Conservation (phyloP, 2,329 filamentous ascomycete genomes). For the Diaporthe sp. region DNA sequence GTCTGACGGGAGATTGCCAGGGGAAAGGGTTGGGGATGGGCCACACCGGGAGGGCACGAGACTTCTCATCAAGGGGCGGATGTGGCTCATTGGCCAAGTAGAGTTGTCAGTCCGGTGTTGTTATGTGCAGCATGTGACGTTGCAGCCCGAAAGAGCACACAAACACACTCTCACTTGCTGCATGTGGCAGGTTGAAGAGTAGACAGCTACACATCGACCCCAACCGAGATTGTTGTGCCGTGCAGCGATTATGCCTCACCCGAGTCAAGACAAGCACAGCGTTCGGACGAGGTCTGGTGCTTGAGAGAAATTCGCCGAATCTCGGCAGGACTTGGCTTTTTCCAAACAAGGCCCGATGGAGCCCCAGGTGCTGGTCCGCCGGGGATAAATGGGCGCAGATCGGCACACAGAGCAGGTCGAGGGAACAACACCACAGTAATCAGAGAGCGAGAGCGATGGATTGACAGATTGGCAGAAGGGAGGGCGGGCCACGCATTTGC, state of each 20-base stretch:
- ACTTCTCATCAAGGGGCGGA: background rate
- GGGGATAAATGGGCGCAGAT: constrained; percentile 1
- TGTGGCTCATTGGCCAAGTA: background rate
- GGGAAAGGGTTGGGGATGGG: background rate
- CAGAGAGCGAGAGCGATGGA: background rate
- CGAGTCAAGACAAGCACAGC: constrained; percentile 3
- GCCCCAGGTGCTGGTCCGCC: background rate
- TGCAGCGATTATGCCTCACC: constrained; percentile 1
- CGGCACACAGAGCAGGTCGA: background rate
- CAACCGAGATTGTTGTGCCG: constrained; percentile 5
- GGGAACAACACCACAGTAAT: background rate
- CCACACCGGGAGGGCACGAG: background rate
- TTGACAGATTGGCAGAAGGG: background rate
- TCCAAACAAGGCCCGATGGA: background rate
- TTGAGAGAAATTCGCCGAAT: constrained; percentile 19
- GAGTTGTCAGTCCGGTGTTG: background rate
- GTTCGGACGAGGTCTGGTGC: background rate
- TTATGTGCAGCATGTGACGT: background rate
- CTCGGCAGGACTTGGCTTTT: constrained; percentile 28
- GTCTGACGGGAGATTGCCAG: background rate
- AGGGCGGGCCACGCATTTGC: constrained; percentile 8
- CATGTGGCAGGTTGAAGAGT: background rate
- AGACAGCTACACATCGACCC: background rate
- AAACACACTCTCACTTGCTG: background rate
- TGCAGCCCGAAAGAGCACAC: background rate